Evolutionary conservation across 139 green algal species (phyloP), one percentile per base, ranked within the genome.

Genomic region (Desmodesmus armatus): DNA sequence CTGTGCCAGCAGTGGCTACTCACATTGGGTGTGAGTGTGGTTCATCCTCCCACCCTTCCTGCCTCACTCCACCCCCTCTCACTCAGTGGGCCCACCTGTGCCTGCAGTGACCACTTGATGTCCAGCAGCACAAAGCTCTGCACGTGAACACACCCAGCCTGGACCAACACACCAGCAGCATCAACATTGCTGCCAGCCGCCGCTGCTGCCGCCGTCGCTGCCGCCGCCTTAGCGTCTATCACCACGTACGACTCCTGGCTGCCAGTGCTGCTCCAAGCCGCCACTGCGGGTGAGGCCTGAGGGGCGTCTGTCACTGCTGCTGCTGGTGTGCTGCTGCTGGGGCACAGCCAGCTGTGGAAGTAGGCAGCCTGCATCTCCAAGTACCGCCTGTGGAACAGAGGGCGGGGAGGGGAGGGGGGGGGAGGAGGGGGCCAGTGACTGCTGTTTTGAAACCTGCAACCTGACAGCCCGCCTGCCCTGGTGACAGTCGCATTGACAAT

Each of bases 301-400:
- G n/a, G n/a, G n/a, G 7, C 33, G 9, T 11, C 60, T 33, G 60
- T 17, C 31, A 74, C n/a, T 11, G 29, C 23, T 53, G 67, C 23
- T 53, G 37, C 9, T 23, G 25, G 41, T 13, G 5, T 19, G 66
- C 27, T 47, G 81, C 67, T 83, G 47, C 11, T n/a, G 6, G 65
- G 19, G 37, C 51, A 82, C 35, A 85, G 65, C 72, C 69, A 84
- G 43, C 62, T 83, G 62, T 35, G 60, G 33, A 23, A 41, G 6
- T 11, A n/a, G 1, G 55, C 60, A 25, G 62, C 43, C 44, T 83
- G 43, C 39, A 83, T 43, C 60, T 83, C 83, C 19, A 83, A 25
- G 44, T 83, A 87, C 2, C 83, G 60, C 62, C 73, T 62, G 21
- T n/a, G n/a, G n/a, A n/a, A n/a, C n/a, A n/a, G n/a, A n/a, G n/a